Conservation (phyloP, 768 basidiomycete genomes). For the Cystobasidiopsis lactophilus region DNA sequence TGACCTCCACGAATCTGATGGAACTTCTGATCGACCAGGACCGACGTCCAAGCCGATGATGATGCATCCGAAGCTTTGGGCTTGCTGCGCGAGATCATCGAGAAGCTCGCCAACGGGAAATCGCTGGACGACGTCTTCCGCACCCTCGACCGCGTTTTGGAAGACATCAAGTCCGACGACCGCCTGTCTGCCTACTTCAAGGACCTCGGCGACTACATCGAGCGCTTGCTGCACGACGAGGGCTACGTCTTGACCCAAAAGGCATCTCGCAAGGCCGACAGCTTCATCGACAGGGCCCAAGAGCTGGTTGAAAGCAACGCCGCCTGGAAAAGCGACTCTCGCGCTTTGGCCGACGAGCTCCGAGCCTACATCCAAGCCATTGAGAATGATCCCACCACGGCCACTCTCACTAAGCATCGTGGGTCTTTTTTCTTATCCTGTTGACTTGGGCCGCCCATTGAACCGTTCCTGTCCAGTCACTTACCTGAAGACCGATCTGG, state of each 20-base stretch:
- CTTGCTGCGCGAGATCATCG: constrained; percentile 24
- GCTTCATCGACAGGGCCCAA: constrained; percentile 25
- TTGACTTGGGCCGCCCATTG: too few species aligned
- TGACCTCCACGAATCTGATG: neutral
- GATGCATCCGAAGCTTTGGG: constrained; percentile 24
- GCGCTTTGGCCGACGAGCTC: too few species aligned
- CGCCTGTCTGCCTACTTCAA: constrained; percentile 24
- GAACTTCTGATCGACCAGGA: neutral
- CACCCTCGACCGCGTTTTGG: constrained; percentile 20
- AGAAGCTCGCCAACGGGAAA: constrained; percentile 21
- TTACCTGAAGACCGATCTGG: constrained; percentile 20
- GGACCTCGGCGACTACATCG: constrained; percentile 19
- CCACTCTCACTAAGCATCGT: too few species aligned
- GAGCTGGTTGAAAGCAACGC: constrained; percentile 23
- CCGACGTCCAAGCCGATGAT: constrained; percentile 22
- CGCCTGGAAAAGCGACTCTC: neutral
- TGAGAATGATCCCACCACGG: too few species aligned
- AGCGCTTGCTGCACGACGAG: constrained; percentile 24
- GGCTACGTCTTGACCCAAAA: constrained; percentile 25
- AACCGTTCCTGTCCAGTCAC: too few species aligned
- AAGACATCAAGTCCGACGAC: constrained; percentile 25
- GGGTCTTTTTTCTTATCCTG: too few species aligned
- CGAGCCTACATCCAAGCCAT: too few species aligned
- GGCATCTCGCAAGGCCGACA: constrained; percentile 24
- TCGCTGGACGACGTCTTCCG: constrained; percentile 22